Evolutionary conservation across 2,329 filamentous ascomycete species (phyloP).

Genomic region (Coniella lustricola): DNA sequence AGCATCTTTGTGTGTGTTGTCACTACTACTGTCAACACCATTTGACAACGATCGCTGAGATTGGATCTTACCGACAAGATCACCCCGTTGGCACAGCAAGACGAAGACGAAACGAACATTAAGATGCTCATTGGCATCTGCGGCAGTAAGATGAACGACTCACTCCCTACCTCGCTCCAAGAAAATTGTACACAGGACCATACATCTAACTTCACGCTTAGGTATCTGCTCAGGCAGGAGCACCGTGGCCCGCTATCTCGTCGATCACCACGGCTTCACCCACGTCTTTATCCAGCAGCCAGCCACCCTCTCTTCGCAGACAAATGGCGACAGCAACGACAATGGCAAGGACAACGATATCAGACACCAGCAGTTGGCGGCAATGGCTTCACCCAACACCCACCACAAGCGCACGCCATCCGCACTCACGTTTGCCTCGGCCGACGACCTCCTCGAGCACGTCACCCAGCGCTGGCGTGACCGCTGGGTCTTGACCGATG

Average conservation of each 20-base stretch:
- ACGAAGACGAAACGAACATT: not conserved
- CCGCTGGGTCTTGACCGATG: slow-evolving; percentile 79
- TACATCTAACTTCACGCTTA: slow-evolving; percentile 28
- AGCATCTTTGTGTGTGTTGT: too few relatives aligned
- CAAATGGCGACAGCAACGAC: not conserved
- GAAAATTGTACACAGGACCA: slow-evolving; percentile 12
- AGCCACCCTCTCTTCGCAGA: too few relatives aligned
- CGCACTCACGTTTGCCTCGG: slow-evolving; percentile 47
- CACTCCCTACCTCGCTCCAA: too few relatives aligned
- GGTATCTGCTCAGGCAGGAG: slow-evolving; percentile 91
- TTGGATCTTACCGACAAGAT: too few relatives aligned
- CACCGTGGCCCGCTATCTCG: slow-evolving; percentile 80
- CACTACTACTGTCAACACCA: too few relatives aligned
- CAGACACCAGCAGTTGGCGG: not conserved
- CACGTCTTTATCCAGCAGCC: slow-evolving; percentile 25
- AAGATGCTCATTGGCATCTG: slow-evolving; percentile 72
- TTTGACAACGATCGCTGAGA: too few relatives aligned
- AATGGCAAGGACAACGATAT: not conserved
- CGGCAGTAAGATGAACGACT: slow-evolving; percentile 46
- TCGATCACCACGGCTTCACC: slow-evolving; percentile 75
- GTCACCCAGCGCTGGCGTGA: slow-evolving; percentile 79
- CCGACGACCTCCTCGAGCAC: slow-evolving; percentile 69
- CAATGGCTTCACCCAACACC: slow-evolving; percentile 1
- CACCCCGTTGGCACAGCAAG: too few relatives aligned
- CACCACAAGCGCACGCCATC: slow-evolving; percentile 8